phyloP scores from a whole-genome alignment of 73 alveolate species.

The Paramecium biaurelia region DNA sequence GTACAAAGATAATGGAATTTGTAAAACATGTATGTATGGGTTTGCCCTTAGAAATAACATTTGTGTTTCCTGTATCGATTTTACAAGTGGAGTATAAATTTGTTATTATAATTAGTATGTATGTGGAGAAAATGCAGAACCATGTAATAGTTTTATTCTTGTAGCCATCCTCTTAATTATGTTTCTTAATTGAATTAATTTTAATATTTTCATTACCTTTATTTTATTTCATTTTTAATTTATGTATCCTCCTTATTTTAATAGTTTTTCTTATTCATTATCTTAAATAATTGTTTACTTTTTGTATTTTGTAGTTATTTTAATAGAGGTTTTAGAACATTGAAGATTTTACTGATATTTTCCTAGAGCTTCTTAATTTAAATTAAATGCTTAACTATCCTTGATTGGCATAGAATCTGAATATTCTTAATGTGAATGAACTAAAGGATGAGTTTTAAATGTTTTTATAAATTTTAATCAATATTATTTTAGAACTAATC shows the following conservation, averaged over 20 bases:
- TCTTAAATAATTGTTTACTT: no score
- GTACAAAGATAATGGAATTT: not conserved
- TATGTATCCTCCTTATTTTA: no score
- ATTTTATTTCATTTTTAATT: no score
- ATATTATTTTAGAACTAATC: not conserved
- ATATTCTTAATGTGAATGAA: not conserved
- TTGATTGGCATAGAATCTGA: not conserved
- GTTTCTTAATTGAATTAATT: not conserved
- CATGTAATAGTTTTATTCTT: not conserved
- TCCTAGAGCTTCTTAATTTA: not conserved
- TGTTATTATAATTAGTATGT: not conserved
- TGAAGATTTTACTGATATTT: not conserved
- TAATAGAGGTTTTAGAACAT: not conserved
- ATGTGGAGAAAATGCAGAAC: conserved; percentile 11
- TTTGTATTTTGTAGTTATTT: no score
- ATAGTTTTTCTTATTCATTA: no score
- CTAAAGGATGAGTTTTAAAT: not conserved
- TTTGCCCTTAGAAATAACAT: not conserved
- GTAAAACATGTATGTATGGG: not conserved
- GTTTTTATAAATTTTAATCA: not conserved
- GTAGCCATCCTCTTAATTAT: not conserved
- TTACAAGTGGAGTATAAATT: not conserved
- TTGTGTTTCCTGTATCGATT: conserved; percentile 4
- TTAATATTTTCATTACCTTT: not conserved
- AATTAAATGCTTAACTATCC: not conserved